Evolutionary conservation across 441 rosid species (phyloP).

Genomic region (Corymbia calophylla): DNA sequence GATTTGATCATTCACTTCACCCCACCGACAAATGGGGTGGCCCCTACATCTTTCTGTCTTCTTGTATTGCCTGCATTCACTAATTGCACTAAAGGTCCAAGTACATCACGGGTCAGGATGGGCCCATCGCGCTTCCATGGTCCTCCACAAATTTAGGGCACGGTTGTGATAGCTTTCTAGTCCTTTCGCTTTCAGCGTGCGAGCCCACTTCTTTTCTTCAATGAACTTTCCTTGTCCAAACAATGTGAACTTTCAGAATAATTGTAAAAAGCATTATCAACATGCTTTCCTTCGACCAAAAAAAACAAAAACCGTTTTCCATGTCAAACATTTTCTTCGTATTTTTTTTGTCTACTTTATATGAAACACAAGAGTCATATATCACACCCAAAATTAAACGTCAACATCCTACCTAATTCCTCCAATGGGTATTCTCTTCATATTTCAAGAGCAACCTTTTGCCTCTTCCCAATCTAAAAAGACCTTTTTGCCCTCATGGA

Average conservation of each 20-base stretch:
- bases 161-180: not conserved
- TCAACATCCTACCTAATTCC: not conserved
- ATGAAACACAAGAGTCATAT: not conserved
- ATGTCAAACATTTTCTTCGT: not conserved
- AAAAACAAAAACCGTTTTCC: no score
- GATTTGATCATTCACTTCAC: not conserved
- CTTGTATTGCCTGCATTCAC: not conserved
- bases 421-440: not conserved
- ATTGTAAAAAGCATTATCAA: not conserved
- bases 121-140: not conserved
- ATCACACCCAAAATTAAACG: no score
- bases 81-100: not conserved
- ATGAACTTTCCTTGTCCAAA: not conserved
- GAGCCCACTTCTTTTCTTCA: not conserved
- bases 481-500: not conserved
- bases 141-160: not conserved
- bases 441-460: not conserved
- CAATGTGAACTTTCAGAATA: not conserved
- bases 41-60: not conserved
- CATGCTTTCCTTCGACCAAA: not conserved
- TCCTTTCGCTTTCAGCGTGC: not conserved
- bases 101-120: not conserved
- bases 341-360: not conserved
- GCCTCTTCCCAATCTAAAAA: not conserved
- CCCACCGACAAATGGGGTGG: not conserved